Percentiles rank a stretch among this genome's conserved stretches.
phyloP scores from a whole-genome alignment of 2,329 filamentous ascomycete genomes.

The Aspergillus pseudoglaucus region DNA sequence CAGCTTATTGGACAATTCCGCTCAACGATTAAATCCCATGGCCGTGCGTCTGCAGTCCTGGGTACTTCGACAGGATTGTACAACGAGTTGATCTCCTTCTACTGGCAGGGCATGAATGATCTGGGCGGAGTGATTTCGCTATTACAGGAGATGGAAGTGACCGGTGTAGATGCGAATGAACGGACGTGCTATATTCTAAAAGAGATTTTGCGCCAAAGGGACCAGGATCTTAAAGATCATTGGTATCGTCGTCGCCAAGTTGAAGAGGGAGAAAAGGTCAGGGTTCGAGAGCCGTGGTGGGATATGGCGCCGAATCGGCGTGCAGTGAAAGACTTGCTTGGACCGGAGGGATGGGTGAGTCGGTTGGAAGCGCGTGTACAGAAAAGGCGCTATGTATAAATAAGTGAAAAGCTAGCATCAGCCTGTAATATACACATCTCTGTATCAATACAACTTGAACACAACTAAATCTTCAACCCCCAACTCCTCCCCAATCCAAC shows the following conservation, averaged over 20 bases:
- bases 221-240: constrained; percentile 14
- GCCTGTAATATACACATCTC: background rate
- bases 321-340: constrained; percentile 20
- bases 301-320: constrained; percentile 25
- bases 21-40: constrained; percentile 34
- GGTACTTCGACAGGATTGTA: constrained; percentile 37
- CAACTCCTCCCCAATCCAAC: constrained; percentile 84
- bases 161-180: constrained; percentile 31
- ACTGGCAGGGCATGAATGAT: constrained; percentile 38
- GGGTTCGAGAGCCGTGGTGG: constrained; percentile 22
- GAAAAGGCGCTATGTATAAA: constrained; percentile 3
- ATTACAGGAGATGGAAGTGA: constrained; percentile 40
- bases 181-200: constrained; percentile 28
- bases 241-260: constrained; percentile 4
- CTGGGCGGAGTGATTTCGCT: constrained; percentile 34
- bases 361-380: constrained; percentile 11
- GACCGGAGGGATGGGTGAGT: constrained; percentile 22
- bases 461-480: constrained; percentile 65
- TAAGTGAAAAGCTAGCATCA: background rate
- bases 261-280: background rate
- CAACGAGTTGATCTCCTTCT: constrained; percentile 39
- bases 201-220: constrained; percentile 22
- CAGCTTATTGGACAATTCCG: constrained; percentile 35
- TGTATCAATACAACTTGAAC: constrained; percentile 1
- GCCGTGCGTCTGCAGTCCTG: constrained; percentile 37